These are phyloP conservation scores for Senecio squalidus DNA, from an alignment of 140 eudicot species.

Conservation along the genomic window DNA sequence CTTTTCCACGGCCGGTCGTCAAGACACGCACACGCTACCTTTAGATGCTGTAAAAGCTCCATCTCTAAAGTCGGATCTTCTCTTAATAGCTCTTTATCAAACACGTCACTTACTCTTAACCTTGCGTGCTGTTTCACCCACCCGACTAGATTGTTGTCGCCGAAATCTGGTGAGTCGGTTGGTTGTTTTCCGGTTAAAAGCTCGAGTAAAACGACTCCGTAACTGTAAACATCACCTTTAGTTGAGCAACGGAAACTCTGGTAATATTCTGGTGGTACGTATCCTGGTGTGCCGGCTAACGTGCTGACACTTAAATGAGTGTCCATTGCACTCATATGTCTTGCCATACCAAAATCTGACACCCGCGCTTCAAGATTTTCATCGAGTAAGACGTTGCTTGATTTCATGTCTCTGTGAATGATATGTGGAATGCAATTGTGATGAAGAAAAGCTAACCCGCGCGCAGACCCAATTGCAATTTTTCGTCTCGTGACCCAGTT, in stretches of 20 bases:
- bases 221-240: conserved; percentile 93
- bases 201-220: conserved; percentile 90
- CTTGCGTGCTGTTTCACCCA: conserved; percentile 83
- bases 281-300: conserved; percentile 93
- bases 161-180: conserved; percentile 86
- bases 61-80: conserved; percentile 67
- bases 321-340: conserved; percentile 87
- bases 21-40: conserved; percentile 79
- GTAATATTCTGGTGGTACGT: conserved; percentile 97
- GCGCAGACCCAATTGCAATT: conserved; percentile 89
- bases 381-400: conserved; percentile 84
- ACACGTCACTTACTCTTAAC: conserved; percentile 49
- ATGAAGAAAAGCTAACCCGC: conserved; percentile 89
- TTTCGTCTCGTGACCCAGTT: conserved; percentile 78
- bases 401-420: conserved; percentile 94
- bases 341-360: conserved; percentile 98
- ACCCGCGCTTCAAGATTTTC: conserved; percentile 83
- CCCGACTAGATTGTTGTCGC: conserved; percentile 91
- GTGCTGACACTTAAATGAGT: conserved; percentile 98
- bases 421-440: conserved; percentile 92
- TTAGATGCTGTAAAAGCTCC: conserved; percentile 75
- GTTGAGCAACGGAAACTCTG: conserved; percentile 89
- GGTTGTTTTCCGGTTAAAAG: conserved; percentile 85
- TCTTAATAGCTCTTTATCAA: conserved; percentile 56
- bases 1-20: conserved; percentile 83